Percentiles rank a stretch among this genome's conserved stretches.
phyloP scores from a whole-genome alignment of 495 filamentous ascomycete species.

The Penicillium ochrochloron region DNA sequence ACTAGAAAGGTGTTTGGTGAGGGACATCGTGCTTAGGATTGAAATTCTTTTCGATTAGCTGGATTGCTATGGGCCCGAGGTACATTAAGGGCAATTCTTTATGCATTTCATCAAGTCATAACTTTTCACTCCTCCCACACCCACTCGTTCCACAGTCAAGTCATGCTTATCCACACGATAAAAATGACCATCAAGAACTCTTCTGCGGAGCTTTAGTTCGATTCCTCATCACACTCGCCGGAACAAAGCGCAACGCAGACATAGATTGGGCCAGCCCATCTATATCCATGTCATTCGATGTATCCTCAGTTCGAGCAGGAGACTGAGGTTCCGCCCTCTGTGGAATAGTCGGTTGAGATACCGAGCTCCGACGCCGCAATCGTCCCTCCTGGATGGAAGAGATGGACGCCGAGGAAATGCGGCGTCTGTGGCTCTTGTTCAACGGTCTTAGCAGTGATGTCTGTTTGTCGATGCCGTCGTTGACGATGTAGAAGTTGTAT shows the following conservation, averaged over 20 bases:
- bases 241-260: constrained; percentile 83
- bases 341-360: constrained; percentile 29
- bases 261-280: constrained; percentile 76
- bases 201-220: constrained; percentile 21
- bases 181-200: constrained; percentile 3
- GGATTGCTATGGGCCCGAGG: not conserved
- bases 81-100: not conserved
- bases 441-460: constrained; percentile 70
- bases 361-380: constrained; percentile 43
- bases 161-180: not conserved
- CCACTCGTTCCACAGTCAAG: not conserved
- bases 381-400: constrained; percentile 45
- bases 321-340: constrained; percentile 6
- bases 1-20: not conserved
- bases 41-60: not conserved
- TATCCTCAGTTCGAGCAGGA: not conserved
- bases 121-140: not conserved
- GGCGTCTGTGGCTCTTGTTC: constrained; percentile 48
- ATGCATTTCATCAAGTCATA: not conserved
- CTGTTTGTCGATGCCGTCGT: constrained; percentile 84
- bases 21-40: not conserved
- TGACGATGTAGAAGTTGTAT: constrained; percentile 88
- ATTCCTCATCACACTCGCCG: constrained; percentile 62
- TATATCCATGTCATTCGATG: constrained; percentile 61
- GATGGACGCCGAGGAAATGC: constrained; percentile 53